Percentiles rank a stretch among this genome's conserved stretches.
Conservation (phyloP, 2,329 filamentous ascomycete genomes). For the Aspergillus sergii region DNA sequence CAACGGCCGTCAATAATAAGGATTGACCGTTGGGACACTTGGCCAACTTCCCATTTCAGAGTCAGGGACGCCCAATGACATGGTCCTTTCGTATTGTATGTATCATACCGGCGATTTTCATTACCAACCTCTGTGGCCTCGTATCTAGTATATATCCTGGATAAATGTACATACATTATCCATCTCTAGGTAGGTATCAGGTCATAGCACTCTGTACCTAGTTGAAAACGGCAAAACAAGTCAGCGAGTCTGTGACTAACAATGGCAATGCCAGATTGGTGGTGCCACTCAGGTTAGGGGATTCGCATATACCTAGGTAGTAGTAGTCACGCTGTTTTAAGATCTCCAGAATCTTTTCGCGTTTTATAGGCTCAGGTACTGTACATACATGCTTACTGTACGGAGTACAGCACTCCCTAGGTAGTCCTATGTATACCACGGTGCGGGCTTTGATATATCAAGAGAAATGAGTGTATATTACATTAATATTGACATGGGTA, state of each 20-base stretch:
- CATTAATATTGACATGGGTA: not conserved
- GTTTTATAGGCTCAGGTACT: not conserved
- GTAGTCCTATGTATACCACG: not conserved
- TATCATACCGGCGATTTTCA: conserved; percentile 10
- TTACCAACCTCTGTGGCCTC: not conserved
- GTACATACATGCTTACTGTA: not conserved
- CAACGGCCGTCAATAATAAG: conserved; percentile 1
- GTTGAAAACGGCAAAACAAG: conserved; percentile 2
- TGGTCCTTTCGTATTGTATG: not conserved
- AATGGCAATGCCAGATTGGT: not conserved
- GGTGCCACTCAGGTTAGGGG: not conserved
- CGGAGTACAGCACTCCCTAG: not conserved
- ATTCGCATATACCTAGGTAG: not conserved
- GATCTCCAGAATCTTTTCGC: not conserved
- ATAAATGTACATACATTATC: not conserved
- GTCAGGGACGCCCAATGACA: not conserved
- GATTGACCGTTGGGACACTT: conserved; percentile 16
- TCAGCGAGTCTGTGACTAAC: not conserved
- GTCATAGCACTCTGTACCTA: conserved; percentile 7
- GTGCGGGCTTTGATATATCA: not conserved
- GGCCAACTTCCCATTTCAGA: conserved; percentile 21
- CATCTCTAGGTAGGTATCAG: not conserved
- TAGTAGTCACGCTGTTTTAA: not conserved
- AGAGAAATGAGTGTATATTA: not conserved
- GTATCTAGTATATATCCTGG: not conserved